phyloP scores from a whole-genome alignment of 2,329 filamentous ascomycete species.

The Elsinoe necatrix region DNA sequence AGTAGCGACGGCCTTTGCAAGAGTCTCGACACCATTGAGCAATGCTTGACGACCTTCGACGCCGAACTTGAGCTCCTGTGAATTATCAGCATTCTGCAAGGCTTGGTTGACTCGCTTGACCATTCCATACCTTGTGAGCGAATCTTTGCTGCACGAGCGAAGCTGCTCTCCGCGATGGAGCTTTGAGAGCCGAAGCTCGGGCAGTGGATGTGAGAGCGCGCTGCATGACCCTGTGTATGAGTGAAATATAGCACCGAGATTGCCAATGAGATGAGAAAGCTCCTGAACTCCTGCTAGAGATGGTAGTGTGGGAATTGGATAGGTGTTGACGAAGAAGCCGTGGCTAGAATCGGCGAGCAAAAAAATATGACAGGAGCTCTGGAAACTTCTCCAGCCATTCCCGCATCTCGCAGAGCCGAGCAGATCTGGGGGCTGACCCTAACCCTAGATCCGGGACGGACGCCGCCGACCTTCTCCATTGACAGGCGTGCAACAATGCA shows the following conservation, averaged over 20 bases:
- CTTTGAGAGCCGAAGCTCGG: conserved; percentile 70
- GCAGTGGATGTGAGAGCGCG: conserved; percentile 78
- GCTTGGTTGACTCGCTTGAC: background rate
- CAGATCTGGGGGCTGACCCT: background rate
- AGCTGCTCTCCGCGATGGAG: conserved; percentile 43
- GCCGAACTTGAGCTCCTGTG: conserved; percentile 92
- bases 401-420: background rate
- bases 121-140: conserved; percentile 75
- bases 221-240: conserved; percentile 57
- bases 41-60: conserved; percentile 86
- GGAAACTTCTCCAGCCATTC: conserved; percentile 1
- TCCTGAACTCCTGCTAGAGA: conserved; percentile 8
- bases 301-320: background rate
- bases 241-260: conserved; percentile 16
- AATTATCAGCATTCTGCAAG: conserved; percentile 18
- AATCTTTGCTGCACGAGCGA: conserved; percentile 84
- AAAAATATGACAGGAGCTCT: background rate
- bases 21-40: conserved; percentile 88
- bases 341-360: background rate
- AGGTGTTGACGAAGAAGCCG: background rate
- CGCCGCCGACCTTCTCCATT: no score
- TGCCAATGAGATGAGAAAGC: conserved; percentile 12
- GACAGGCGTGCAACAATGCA: no score
- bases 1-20: conserved; percentile 90
- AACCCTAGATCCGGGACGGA: background rate